Base-by-base conservation (phyloP, 345 rosid species). In the Citrus sp. region DNA sequence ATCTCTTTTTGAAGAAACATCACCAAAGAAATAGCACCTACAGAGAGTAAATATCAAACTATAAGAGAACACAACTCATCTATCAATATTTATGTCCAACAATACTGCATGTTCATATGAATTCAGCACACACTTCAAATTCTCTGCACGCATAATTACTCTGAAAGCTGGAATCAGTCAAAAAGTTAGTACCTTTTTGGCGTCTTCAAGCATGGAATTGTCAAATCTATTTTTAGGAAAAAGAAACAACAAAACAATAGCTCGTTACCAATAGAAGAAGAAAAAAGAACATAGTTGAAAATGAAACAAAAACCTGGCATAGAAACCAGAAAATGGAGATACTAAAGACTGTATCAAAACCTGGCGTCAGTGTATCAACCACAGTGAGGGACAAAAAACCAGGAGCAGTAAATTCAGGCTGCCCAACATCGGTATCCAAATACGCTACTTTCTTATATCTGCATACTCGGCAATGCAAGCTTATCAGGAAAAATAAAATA, bases 381-480 rank as follows among this genome's bases (percentile, higher is more conserved):
- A 90, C 81, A 25, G 93, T 90, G 76, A 96, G 90, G 78, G 99
- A 96, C 30, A 94, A 84, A 70, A 96, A 88, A 59, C 98, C 99
- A 75, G 98, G 95, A 76, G 94, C 74, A 68, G 98, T 90, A 72
- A 94, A 94, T 82, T 96, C 98, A 54, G 99, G 90, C 85, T 96
- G 98, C 67, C 99, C 99, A 79, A 91, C 97, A 86, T 96, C 99
- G 0, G 92, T 88, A 84, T 96, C 98, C 92, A 94, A 89, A 84
- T 89, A 96, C 67, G 92, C 97, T 30, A 92, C 97, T 79, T 84
- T 92, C 75, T 78, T 88, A 80, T 90, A 93, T 80, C 99, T 94
- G 90, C 80, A 82, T 78, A 82, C 18, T 9, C 38, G 70, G 56
- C 56, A 54, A 54, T 18, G 19, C 22, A 18, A 54, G 19, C 18